Evolutionary conservation across 129 eudicot species (phyloP), one percentile per base, ranked within the genome.

Genomic region (Artemisia argyi): DNA sequence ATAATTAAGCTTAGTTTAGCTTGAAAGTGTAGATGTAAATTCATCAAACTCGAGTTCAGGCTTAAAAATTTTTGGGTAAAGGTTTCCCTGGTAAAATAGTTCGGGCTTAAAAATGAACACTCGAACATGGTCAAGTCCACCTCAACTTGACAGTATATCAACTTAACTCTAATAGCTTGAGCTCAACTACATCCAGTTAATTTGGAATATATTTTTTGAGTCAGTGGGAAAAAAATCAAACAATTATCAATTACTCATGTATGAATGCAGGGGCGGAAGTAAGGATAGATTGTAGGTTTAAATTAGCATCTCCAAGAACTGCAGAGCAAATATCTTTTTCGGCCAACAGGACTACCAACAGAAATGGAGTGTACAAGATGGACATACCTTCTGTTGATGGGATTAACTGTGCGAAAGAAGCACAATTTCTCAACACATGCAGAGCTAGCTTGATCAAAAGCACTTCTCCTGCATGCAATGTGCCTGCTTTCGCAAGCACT

Each of bases 331-430:
- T 94, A 76, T 62, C 86, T 2, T 87, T 94, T 68, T 78, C 98
- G 1, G 98, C 86, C 17, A 94, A 90, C 84, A 86, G 99, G 70
- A 94, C 96, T 2, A 94, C 97, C 1, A 86, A 94, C 79, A 88
- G 71, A 58, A 52, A 80, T 47, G 99, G 99, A 52, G 78, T 88
- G 11, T 94, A 94, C 81, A 94, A 76, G 83, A 59, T 94, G 35
- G 89, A 86, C 47, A 80, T 94, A 47, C 94, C 94, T 12, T 71
- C 96, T 3, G 91, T 94, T 10, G 99, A 94, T 68, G 99, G 99
- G 51, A 79, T 94, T 20, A 83, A 94, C 51, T 94, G 99, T 66
- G 97, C 97, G 4, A 80, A 83, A 77, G 94, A 84, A 35, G 81
- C 80, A 22, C 79, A 79, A 30, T 73, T 94, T 4, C 88, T 81